These are phyloP conservation scores for Ottelia alismoides DNA, from an alignment of 106 monocot genomes.

Conservation along the genomic window DNA sequence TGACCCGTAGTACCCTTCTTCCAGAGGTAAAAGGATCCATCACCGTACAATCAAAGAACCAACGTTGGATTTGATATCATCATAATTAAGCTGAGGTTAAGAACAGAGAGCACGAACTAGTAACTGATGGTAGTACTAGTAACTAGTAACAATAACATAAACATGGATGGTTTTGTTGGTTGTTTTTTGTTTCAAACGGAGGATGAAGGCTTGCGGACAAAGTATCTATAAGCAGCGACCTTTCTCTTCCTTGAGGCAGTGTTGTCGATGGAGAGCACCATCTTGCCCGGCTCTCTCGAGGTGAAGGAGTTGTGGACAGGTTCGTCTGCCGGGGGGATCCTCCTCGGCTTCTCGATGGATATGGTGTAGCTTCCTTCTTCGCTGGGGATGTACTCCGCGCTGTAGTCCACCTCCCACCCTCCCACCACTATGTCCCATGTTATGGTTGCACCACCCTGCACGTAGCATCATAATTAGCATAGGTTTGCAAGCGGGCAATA, in stretches of 20 bases:
- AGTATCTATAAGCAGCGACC: conserved; percentile 74
- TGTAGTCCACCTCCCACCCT: conserved; percentile 84
- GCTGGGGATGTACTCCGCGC: conserved; percentile 69
- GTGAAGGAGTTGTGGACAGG: conserved; percentile 57
- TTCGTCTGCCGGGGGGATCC: conserved; percentile 30
- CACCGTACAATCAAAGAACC: too few relatives aligned
- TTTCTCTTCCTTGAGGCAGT: conserved; percentile 44
- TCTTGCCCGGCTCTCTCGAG: conserved; percentile 47
- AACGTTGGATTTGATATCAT: too few relatives aligned
- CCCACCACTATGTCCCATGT: conserved; percentile 91
- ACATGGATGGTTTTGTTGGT: too few relatives aligned
- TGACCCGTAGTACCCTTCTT: too few relatives aligned
- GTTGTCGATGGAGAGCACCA: conserved; percentile 75
- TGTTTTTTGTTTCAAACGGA: too few relatives aligned
- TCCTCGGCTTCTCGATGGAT: conserved; percentile 43
- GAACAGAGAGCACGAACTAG: too few relatives aligned
- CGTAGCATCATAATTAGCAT: too few relatives aligned
- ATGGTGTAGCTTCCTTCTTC: conserved; percentile 65
- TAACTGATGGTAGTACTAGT: too few relatives aligned
- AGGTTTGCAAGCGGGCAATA: too few relatives aligned
- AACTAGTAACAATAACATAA: too few relatives aligned
- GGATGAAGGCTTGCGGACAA: conserved; percentile 66
- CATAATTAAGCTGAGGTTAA: too few relatives aligned
- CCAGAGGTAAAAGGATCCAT: too few relatives aligned
- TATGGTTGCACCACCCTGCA: conserved; percentile 63